Evolutionary conservation across 2,329 filamentous ascomycete genomes (phyloP).

Genomic region (Colletotrichum magnum): DNA sequence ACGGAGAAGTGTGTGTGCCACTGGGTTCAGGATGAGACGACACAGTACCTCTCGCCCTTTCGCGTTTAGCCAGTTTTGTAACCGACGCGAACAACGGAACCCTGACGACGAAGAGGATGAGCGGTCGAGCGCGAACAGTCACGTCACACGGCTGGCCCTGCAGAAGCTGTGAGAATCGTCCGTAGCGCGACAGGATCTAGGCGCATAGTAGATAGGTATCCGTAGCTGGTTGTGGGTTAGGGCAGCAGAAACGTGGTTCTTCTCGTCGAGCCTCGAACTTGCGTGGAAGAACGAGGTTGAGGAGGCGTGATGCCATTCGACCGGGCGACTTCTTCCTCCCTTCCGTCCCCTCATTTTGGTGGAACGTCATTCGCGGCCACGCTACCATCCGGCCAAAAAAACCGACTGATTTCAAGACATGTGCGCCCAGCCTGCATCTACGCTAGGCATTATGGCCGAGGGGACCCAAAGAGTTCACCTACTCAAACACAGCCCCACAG

Average conservation of each 20-base stretch:
- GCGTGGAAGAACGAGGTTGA: not conserved
- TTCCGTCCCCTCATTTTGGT: not conserved
- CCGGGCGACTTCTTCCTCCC: not conserved
- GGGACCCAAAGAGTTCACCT: not conserved
- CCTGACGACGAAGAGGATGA: constrained; percentile 3
- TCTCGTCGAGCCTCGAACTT: constrained; percentile 4
- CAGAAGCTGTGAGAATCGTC: not conserved
- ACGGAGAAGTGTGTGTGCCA: not conserved
- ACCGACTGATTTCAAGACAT: constrained; percentile 27
- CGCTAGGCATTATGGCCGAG: not conserved
- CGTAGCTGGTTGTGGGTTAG: not conserved
- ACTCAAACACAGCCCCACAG: not conserved
- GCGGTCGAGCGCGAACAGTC: not conserved
- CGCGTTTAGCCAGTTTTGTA: constrained; percentile 17
- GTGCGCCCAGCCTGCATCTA: not conserved
- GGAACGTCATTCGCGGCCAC: constrained; percentile 12
- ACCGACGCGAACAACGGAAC: constrained; percentile 25
- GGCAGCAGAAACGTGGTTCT: not conserved
- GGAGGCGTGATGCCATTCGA: constrained; percentile 1
- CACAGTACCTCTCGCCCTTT: constrained; percentile 15
- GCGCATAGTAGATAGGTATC: too few species aligned
- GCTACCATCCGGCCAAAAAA: constrained; percentile 14
- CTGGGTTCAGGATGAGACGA: not conserved
- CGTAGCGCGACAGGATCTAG: not conserved
- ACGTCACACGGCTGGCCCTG: not conserved